Conservation (phyloP, 1,284 basidiomycete genomes). For the Ceratobasidium sp. region DNA sequence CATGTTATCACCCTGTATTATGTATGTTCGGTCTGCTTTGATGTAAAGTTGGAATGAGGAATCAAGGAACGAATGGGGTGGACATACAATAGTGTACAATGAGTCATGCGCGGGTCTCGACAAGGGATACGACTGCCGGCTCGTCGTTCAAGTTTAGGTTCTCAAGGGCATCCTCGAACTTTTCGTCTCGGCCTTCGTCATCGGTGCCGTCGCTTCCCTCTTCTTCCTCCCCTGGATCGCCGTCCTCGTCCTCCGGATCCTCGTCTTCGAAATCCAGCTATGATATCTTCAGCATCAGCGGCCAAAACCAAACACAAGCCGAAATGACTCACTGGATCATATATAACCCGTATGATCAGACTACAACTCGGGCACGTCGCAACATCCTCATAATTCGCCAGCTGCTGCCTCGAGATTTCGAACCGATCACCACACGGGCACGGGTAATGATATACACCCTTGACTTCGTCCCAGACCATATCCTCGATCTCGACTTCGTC, state of each 20-base stretch:
- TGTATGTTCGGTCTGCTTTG: neutral
- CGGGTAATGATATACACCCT: slow-evolving; percentile 92
- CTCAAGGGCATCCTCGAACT: slow-evolving; percentile 76
- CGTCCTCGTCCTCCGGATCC: slow-evolving; percentile 63
- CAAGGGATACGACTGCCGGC: slow-evolving; percentile 32
- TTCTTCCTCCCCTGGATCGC: slow-evolving; percentile 58
- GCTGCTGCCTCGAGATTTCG: slow-evolving; percentile 92
- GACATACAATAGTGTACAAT: slow-evolving; percentile 31
- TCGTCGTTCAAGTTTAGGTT: slow-evolving; percentile 66
- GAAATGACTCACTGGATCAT: slow-evolving; percentile 84
- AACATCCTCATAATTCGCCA: slow-evolving; percentile 92
- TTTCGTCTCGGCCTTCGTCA: slow-evolving; percentile 57
- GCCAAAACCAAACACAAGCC: neutral
- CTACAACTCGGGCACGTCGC: slow-evolving; percentile 99
- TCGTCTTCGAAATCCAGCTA: slow-evolving; percentile 59
- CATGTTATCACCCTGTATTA: slow-evolving; percentile 37
- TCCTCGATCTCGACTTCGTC: slow-evolving; percentile 97
- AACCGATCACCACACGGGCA: slow-evolving; percentile 99
- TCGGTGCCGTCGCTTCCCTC: slow-evolving; percentile 46
- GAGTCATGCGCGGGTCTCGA: slow-evolving; percentile 42
- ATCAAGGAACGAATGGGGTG: neutral
- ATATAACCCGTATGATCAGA: slow-evolving; percentile 92
- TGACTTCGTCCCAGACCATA: slow-evolving; percentile 90
- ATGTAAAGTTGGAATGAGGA: neutral
- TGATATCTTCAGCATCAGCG: neutral